Evolutionary conservation across 805 yeast genomes (phyloP), one percentile per base, ranked within the genome.

Genomic region (Spathaspora passalidarum): DNA sequence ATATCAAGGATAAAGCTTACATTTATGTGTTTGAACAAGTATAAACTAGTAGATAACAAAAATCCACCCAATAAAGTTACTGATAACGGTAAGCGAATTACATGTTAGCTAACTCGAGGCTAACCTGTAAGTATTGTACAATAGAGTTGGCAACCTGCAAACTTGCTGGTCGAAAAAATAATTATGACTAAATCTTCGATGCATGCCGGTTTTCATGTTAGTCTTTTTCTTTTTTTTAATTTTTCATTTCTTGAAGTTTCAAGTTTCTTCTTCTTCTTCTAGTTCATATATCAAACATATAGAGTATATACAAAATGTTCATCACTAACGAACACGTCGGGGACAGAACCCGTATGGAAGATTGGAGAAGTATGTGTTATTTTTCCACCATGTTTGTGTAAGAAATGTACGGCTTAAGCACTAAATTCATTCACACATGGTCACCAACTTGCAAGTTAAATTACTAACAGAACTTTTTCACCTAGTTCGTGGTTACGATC

Each of bases 401-500:
- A 19, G 10, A 20, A 10, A 26, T 10, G 32, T 16, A 36, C 38
- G 34, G 34, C 34, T 4, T 29, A 25, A 25, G 29, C 29, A 25
- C 29, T 4, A n/a, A n/a, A n/a, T n/a, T n/a, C 9, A 25, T n/a
- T 10, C 29, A 25, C 29, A 25, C 29, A 25, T 7, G 29, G 29
- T n/a, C n/a, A 29, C 17, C 32, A 29, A 13, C 9, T 22, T 29
- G 14, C 17, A 13, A 29, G 14, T 17, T 29, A 6, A 29, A 14
- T 22, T 22, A 7, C 9, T 22, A 22, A n/a, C n/a, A n/a, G n/a
- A n/a, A n/a, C n/a, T n/a, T n/a, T n/a, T n/a, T n/a, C n/a, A n/a
- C n/a, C n/a, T n/a, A 72, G 77, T 72, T 50, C 72, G 75, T 58
- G 98, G 97, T 35, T 92, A 92, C 78, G 92, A 90, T 61, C 98